Base-by-base conservation (phyloP, 2,329 filamentous ascomycete species). In the Boeremia exigua region DNA sequence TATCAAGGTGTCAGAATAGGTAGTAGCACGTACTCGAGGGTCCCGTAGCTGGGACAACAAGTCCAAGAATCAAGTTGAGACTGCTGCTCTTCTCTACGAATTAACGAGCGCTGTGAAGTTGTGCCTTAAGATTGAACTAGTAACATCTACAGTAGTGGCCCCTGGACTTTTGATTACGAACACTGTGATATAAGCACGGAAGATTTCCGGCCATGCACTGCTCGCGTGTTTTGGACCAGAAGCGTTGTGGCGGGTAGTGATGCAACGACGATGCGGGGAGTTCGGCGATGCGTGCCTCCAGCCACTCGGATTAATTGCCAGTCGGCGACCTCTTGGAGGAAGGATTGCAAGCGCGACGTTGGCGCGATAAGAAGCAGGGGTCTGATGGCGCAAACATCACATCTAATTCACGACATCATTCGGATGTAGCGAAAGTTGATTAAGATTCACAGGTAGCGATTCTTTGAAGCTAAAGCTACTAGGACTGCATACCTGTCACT, bases 241-340 rank as follows among this genome's bases (percentile, higher is more conserved):
- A 23, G 15, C 14, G 9, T 7, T 17, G 15, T 25, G 37, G 28
- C 17, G 19, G 15, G 28, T 6, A 39, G n/a, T 11, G 11, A 34
- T 39, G 47, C 30, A 33, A 28, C 9, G 32, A 19, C 14, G n/a
- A 34, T 39, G 47, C 30, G 38, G 32, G 15, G 32, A 32, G 29
- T 29, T 50, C 36, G 36, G 36, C 40, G 19, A 56, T 23, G 37
- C 42, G 14, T 30, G 34, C 36, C 15, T 36, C 43, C 2, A 25
- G 28, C 36, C 36, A 43, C 30, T 47, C 47, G 36, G 47, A 29
- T 50, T 23, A n/a, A 46, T 17, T 27, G 5, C 17, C 29, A 32
- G 12, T 48, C 34, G 34, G 34, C 46, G 27, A 49, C 32, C 45
- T 48, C 32, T 15, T 49, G 39, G 45, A 33, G 36, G 33, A 28